Evolutionary conservation across 202 grass and related monocot species (phyloP).

Genomic region (Setaria viridis): DNA sequence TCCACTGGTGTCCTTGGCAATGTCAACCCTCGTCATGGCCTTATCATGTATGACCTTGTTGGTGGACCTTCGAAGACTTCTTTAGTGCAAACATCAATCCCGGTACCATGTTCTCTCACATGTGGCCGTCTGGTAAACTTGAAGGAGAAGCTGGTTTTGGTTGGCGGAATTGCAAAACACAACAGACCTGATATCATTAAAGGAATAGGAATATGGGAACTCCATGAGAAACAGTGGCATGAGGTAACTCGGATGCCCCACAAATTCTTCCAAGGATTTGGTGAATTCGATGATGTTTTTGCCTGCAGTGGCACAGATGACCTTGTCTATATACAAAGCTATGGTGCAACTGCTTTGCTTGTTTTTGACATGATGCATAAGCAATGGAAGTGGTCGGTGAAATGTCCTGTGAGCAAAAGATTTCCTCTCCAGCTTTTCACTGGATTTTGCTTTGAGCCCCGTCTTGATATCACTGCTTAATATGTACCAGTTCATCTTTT

Average conservation of each 20-base stretch:
- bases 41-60: constrained; percentile 69
- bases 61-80: constrained; percentile 43
- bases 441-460: constrained; percentile 88
- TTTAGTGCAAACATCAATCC: constrained; percentile 58
- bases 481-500: constrained; percentile 37
- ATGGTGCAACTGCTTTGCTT: constrained; percentile 79
- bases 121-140: constrained; percentile 81
- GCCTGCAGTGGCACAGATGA: constrained; percentile 74
- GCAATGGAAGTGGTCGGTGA: constrained; percentile 81
- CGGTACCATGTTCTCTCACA: constrained; percentile 76
- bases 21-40: constrained; percentile 65
- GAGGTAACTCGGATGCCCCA: constrained; percentile 81
- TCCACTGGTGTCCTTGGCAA: constrained; percentile 77
- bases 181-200: constrained; percentile 93
- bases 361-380: constrained; percentile 77
- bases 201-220: constrained; percentile 89
- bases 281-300: constrained; percentile 88
- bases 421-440: constrained; percentile 92
- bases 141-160: constrained; percentile 77
- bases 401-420: constrained; percentile 85
- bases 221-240: constrained; percentile 68
- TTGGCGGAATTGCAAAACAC: constrained; percentile 86
- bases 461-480: constrained; percentile 71
- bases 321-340: constrained; percentile 88
- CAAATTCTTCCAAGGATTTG: constrained; percentile 89